Base-by-base conservation (phyloP, 2,329 filamentous ascomycete genomes). In the Teratosphaeria zuluensis region DNA sequence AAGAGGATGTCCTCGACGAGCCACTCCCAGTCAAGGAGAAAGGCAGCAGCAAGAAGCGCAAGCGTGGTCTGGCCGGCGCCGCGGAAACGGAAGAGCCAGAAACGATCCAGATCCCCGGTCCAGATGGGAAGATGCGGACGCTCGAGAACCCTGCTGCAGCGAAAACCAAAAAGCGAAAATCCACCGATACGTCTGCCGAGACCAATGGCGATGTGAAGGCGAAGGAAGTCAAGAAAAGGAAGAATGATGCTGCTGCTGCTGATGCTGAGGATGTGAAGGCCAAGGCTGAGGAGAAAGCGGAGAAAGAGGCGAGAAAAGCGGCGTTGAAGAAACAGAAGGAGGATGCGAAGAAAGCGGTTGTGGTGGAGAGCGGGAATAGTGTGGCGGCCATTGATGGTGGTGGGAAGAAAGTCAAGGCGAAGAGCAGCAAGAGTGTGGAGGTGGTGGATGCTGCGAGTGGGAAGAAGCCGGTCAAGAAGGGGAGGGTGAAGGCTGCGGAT, bases 1-100 rank as follows among this genome's bases (percentile, higher is more conserved):
- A 87, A 61, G 81, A 84, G 61, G 86, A 90, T 69, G 84, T 96
- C 6, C 77, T 94, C 51, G 76, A 79, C 5, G 77, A 82, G 63
- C 75, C 74, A 33, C 73, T 69, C 56, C 67, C 68, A 38, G 65
- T 66, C 59, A 62, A 65, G 38, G 70, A 70, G 58, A 61, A 60
- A 12, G 52, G 52, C 38, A 56, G 52, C 38, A 56, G 58, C 8
- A 66, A 66, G 66, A 72, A 70, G 66, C 62, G 69, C 53, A 74
- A 73, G 68, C 61, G 66, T 16, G 61, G 66, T 38, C 28, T 31
- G n/a, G 52, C 28, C 8, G 69, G 64, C 12, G 58, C 70, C 16
- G 61, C 62, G 30, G 68, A 67, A 46, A 60, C 62, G 30, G 68
- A 67, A 51, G 55, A 63, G 31, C 61, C 64, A 38, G 63, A 24